Evolutionary conservation across 345 rosid species (phyloP).

Genomic region (Linum lewisii): DNA sequence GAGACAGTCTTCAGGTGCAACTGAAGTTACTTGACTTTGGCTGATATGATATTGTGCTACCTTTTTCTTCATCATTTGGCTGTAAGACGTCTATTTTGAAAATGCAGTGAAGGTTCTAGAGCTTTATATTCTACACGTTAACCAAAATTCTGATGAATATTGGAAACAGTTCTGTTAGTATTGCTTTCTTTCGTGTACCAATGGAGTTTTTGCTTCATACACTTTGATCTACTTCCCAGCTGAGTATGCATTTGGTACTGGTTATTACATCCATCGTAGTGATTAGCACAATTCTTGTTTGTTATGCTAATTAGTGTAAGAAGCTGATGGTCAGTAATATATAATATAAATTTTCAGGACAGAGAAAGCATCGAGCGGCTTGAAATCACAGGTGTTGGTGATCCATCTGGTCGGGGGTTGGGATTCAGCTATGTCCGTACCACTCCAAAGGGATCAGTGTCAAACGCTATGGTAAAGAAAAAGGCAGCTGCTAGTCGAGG

Average conservation of each 20-base stretch:
- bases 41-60: background rate
- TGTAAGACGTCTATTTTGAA: background rate
- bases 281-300: background rate
- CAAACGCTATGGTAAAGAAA: conserved; percentile 65
- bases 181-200: too few relatives aligned
- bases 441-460: conserved; percentile 78
- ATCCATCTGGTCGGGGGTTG: conserved; percentile 94
- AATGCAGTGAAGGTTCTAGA: background rate
- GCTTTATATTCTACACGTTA: background rate
- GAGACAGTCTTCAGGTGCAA: background rate
- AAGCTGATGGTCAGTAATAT: background rate
- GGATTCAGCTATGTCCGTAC: conserved; percentile 96
- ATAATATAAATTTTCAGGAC: conserved; percentile 42
- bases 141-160: background rate
- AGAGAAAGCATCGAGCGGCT: conserved; percentile 93
- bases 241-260: background rate
- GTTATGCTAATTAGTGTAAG: background rate
- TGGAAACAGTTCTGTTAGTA: background rate
- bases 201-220: too few relatives aligned
- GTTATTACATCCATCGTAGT: background rate
- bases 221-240: background rate
- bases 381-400: conserved; percentile 98
- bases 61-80: background rate
- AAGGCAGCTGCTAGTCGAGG: conserved; percentile 81
- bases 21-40: background rate